Percentiles rank a stretch among this genome's conserved stretches.
Conservation (phyloP, 495 filamentous ascomycete genomes). For the Lepidopterella palustris region DNA sequence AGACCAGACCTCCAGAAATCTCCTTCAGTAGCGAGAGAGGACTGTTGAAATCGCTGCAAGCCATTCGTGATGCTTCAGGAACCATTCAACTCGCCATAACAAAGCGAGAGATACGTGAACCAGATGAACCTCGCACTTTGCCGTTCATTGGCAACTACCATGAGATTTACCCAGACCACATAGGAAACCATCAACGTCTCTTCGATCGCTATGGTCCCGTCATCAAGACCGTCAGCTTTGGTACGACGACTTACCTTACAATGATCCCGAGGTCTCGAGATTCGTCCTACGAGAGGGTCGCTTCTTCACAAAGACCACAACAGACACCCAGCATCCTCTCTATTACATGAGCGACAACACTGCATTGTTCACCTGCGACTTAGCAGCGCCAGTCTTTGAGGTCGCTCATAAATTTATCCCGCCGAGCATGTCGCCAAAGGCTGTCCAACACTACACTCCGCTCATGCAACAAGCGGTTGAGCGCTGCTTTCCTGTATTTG, state of each 20-base stretch:
- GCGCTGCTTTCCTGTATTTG: conserved; percentile 46
- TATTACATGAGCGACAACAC: conserved; percentile 41
- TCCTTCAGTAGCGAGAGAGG: no score
- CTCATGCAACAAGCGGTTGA: conserved; percentile 47
- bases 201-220: conserved; percentile 49
- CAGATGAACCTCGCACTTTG: no score
- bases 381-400: conserved; percentile 44
- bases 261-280: conserved; percentile 45
- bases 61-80: no score
- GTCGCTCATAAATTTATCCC: conserved; percentile 52
- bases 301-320: conserved; percentile 48
- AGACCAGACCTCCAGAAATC: no score
- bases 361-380: conserved; percentile 50
- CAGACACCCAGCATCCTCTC: conserved; percentile 48
- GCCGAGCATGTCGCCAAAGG: conserved; percentile 48
- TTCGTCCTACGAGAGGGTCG: no score
- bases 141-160: conserved; percentile 48
- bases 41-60: no score
- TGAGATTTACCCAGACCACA: conserved; percentile 52
- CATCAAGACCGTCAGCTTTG: conserved; percentile 50
- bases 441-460: conserved; percentile 50
- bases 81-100: no score
- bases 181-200: conserved; percentile 53
- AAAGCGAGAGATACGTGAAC: no score
- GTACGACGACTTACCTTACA: conserved; percentile 46